phyloP scores from a whole-genome alignment of 495 filamentous ascomycete species.

The Penicillium crystallinum region DNA sequence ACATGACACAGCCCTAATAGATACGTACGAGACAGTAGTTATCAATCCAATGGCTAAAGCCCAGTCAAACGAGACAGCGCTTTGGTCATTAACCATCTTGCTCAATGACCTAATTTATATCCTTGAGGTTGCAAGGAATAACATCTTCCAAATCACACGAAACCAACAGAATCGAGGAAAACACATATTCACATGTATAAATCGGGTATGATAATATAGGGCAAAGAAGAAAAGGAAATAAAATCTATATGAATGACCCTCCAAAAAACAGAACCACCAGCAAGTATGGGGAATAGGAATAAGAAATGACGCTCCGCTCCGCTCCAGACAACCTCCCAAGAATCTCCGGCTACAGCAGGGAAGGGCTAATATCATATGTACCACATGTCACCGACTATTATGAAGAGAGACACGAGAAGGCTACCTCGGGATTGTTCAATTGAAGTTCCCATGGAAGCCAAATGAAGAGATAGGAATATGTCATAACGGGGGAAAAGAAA shows the following conservation, averaged over 20 bases:
- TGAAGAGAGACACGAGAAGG: conserved; percentile 5
- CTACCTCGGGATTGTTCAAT: background rate
- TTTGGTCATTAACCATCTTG: background rate
- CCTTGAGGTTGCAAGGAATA: background rate
- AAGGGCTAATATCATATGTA: no score
- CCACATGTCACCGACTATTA: conserved; percentile 1
- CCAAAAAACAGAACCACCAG: conserved; percentile 7
- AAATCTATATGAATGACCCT: conserved; percentile 18
- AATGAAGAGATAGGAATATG: conserved; percentile 15
- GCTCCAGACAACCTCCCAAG: no score
- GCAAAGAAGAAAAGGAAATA: conserved; percentile 1
- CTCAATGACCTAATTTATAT: background rate
- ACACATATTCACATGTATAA: background rate
- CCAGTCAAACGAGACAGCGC: background rate
- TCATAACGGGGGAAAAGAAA: conserved; percentile 16
- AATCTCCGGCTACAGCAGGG: no score
- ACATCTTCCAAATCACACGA: background rate
- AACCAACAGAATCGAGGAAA: background rate
- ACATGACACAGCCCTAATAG: no score
- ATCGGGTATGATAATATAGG: background rate
- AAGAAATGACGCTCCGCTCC: background rate
- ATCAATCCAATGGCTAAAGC: background rate
- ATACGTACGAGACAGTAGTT: no score
- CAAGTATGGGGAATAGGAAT: background rate
- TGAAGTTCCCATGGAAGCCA: conserved; percentile 9